These are phyloP conservation scores for Amorphotheca resinae DNA, from an alignment of 495 filamentous ascomycete species.

Conservation along the genomic window DNA sequence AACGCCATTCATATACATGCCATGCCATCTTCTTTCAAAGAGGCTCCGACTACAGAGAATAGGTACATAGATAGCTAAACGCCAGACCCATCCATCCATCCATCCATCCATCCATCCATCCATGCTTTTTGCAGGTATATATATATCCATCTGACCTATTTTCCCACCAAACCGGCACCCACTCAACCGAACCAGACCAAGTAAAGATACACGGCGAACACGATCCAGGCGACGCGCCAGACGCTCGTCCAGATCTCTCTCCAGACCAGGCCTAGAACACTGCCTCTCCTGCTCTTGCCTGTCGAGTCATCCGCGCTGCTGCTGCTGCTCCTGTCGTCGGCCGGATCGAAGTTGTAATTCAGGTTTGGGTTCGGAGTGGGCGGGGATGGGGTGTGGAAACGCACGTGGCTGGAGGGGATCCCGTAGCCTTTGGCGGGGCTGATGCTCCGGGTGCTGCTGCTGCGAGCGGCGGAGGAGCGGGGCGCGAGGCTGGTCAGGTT, in stretches of 20 bases:
- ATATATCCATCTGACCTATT: no score
- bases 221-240: slow-evolving; percentile 30
- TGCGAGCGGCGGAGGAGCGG: slow-evolving; percentile 17
- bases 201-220: slow-evolving; percentile 37
- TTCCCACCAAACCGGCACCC: no score
- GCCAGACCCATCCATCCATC: no score
- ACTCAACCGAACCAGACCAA: slow-evolving; percentile 30
- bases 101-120: no score
- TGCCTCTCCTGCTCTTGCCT: slow-evolving; percentile 7
- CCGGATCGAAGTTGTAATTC: not conserved
- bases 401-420: slow-evolving; percentile 10
- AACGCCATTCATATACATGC: no score
- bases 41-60: no score
- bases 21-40: no score
- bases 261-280: slow-evolving; percentile 7
- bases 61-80: no score
- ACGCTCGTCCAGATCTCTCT: slow-evolving; percentile 20
- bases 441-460: slow-evolving; percentile 15
- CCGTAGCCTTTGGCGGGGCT: slow-evolving; percentile 22
- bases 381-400: slow-evolving; percentile 14
- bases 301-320: not conserved
- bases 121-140: no score
- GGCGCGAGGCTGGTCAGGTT: slow-evolving; percentile 11
- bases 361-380: slow-evolving; percentile 3
- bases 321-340: not conserved